These are phyloP conservation scores for Geotrichum restrictum DNA, from an alignment of 1,139 yeast species.

Conservation along the genomic window DNA sequence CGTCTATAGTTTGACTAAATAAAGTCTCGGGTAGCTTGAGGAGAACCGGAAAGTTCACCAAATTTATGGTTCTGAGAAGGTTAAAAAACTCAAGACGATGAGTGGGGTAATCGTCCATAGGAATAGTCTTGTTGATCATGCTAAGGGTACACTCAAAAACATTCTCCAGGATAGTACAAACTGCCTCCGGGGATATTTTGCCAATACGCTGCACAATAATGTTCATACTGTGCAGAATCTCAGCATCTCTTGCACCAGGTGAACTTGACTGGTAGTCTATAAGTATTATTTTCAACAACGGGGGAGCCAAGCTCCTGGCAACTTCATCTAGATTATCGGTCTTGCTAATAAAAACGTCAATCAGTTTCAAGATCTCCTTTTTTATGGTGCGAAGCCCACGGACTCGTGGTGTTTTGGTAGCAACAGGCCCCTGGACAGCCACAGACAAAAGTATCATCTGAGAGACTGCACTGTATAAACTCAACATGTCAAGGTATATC, in stretches of 20 bases:
- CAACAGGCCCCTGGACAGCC: slow-evolving; percentile 74
- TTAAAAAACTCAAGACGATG: slow-evolving; percentile 95
- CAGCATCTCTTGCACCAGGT: slow-evolving; percentile 97
- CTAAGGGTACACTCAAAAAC: slow-evolving; percentile 92
- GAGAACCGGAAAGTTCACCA: slow-evolving; percentile 80
- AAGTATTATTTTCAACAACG: slow-evolving; percentile 77
- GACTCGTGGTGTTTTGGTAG: slow-evolving; percentile 92
- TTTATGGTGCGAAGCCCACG: slow-evolving; percentile 94
- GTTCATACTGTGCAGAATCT: slow-evolving; percentile 90
- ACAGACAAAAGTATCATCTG: slow-evolving; percentile 81
- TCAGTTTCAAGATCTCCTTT: slow-evolving; percentile 83
- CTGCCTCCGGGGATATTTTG: slow-evolving; percentile 82
- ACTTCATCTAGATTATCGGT: slow-evolving; percentile 86
- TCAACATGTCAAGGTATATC: slow-evolving; percentile 85
- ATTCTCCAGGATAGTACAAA: slow-evolving; percentile 78
- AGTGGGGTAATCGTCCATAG: slow-evolving; percentile 95
- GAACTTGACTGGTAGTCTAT: slow-evolving; percentile 86
- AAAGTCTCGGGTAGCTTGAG: slow-evolving; percentile 88
- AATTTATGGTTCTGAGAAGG: slow-evolving; percentile 78
- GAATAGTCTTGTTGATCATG: slow-evolving; percentile 93
- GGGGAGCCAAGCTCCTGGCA: slow-evolving; percentile 77
- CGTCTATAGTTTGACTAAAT: slow-evolving; percentile 84
- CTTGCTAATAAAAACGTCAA: slow-evolving; percentile 83
- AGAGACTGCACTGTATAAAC: slow-evolving; percentile 84
- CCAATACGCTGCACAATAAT: slow-evolving; percentile 87